Conservation (phyloP, 345 rosid genomes). For the Eucalyptus tenuipes region DNA sequence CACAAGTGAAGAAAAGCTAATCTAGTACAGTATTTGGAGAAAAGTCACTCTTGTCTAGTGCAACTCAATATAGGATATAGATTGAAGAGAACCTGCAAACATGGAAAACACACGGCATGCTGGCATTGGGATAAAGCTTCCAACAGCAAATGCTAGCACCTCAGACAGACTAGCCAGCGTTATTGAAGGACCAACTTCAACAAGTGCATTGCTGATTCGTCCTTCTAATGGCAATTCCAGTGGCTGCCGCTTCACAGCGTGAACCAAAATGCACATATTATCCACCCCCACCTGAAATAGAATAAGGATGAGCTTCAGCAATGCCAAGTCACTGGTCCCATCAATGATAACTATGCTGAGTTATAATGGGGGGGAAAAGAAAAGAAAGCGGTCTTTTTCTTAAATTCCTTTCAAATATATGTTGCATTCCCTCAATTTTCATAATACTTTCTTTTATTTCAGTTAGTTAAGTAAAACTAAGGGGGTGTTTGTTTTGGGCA, state of each 20-base stretch:
- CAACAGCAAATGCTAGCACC: constrained; percentile 94
- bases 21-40: neutral
- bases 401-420: neutral
- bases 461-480: neutral
- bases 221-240: constrained; percentile 67
- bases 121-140: constrained; percentile 93
- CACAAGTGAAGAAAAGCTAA: neutral
- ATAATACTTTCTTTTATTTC: neutral
- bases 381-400: neutral
- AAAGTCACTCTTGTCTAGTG: neutral
- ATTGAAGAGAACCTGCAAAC: constrained; percentile 65
- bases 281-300: constrained; percentile 84
- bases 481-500: neutral
- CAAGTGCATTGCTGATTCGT: constrained; percentile 87
- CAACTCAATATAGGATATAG: neutral
- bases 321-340: neutral
- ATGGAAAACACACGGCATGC: constrained; percentile 96
- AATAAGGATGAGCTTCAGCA: neutral
- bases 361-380: neutral
- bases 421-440: neutral
- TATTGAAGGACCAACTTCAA: constrained; percentile 97
- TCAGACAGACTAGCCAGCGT: constrained; percentile 96
- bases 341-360: neutral
- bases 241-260: constrained; percentile 92
- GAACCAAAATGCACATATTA: constrained; percentile 94